A percentile compares a stretch with the other conserved stretches of the same genome.
These are phyloP conservation scores for Chlorella sp. DNA, from an alignment of 139 green algal genomes.

Conservation along the genomic window DNA sequence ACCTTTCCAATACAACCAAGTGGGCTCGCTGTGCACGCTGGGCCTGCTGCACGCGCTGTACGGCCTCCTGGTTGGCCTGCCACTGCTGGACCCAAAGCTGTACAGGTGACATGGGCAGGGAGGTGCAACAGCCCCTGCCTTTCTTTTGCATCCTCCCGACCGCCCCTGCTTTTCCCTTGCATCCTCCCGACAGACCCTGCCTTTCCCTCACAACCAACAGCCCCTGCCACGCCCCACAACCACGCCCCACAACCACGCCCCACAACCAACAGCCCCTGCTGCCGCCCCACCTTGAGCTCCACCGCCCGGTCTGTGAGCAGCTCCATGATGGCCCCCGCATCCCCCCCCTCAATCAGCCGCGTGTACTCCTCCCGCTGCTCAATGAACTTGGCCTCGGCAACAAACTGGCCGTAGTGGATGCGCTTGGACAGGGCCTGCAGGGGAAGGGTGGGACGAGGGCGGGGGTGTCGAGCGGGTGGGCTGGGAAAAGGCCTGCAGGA, in stretches of 20 bases:
- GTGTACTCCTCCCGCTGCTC: conserved; percentile 84
- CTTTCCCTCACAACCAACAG: conserved; percentile 89
- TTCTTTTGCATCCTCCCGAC: too few relatives aligned
- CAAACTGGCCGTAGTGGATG: conserved; percentile 99
- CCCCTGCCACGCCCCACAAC: background rate
- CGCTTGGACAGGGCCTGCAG: conserved; percentile 93
- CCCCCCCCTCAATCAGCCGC: conserved; percentile 71
- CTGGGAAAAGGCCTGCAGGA: background rate
- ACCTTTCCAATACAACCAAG: too few relatives aligned
- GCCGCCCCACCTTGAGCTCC: conserved; percentile 69
- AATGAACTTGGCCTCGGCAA: conserved; percentile 98
- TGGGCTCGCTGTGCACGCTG: too few relatives aligned
- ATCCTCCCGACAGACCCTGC: too few relatives aligned
- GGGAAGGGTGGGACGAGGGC: too few relatives aligned
- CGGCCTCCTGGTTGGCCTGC: too few relatives aligned
- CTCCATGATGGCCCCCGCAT: conserved; percentile 89
- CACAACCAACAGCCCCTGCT: background rate
- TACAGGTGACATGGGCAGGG: too few relatives aligned
- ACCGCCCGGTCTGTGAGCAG: conserved; percentile 87
- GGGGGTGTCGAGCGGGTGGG: background rate
- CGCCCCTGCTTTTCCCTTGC: too few relatives aligned
- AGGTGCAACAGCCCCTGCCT: too few relatives aligned
- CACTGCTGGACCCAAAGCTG: too few relatives aligned
- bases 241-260: background rate
- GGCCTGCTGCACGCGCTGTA: too few relatives aligned